A percentile compares a stretch with the other conserved stretches of the same genome.
Conservation (phyloP, 2,329 filamentous ascomycete species). For the Blastomyces emzantsi region DNA sequence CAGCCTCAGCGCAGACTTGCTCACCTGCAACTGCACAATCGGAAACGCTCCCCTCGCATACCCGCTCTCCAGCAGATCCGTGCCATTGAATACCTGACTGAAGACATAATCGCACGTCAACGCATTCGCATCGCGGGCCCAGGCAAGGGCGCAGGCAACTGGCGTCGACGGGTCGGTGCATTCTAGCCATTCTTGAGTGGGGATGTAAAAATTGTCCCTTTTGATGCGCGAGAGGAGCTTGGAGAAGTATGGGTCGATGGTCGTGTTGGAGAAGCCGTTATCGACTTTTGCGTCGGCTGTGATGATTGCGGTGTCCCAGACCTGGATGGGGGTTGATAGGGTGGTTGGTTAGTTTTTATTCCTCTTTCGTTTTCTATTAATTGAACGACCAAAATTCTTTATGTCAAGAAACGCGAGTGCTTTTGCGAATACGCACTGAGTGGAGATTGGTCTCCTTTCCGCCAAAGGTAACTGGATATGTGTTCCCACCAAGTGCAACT, state of each 20-base stretch:
- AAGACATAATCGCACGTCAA: constrained; percentile 11
- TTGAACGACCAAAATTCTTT: background rate
- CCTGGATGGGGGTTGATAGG: background rate
- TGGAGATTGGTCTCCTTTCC: constrained; percentile 10
- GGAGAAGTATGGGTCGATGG: constrained; percentile 10
- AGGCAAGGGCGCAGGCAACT: constrained; percentile 8
- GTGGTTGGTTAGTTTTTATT: background rate
- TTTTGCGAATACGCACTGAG: constrained; percentile 4
- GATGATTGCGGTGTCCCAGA: constrained; percentile 10
- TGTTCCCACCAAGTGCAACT: constrained; percentile 32
- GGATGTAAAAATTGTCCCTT: constrained; percentile 9
- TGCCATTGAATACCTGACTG: constrained; percentile 9
- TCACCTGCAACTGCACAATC: constrained; percentile 11
- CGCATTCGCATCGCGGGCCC: constrained; percentile 9
- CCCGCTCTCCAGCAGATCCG: constrained; percentile 8
- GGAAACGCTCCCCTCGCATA: constrained; percentile 9
- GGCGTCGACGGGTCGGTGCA: constrained; percentile 10
- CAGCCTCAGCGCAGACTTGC: constrained; percentile 9
- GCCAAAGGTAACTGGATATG: constrained; percentile 22
- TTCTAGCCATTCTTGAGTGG: constrained; percentile 5
- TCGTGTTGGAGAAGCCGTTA: constrained; percentile 10
- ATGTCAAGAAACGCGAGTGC: background rate
- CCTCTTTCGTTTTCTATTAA: background rate
- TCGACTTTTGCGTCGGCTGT: background rate
- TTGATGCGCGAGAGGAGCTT: constrained; percentile 4